Conservation (phyloP, 306 rosid genomes). For the Cucurbita ficifolia region DNA sequence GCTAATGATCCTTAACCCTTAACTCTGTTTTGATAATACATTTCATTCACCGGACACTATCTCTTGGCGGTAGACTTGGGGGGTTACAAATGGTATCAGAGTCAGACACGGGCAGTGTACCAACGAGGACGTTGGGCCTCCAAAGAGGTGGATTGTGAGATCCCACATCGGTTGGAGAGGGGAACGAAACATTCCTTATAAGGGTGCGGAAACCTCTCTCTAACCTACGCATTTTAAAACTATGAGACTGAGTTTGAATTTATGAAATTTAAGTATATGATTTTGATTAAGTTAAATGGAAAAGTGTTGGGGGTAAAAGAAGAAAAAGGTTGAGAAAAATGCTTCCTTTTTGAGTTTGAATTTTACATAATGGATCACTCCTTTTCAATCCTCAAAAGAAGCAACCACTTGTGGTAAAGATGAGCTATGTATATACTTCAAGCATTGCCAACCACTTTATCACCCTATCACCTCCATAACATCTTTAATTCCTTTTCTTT, state of each 20-base stretch:
- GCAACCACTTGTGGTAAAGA: slow-evolving; percentile 2
- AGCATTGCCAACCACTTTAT: neutral
- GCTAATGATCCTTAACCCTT: neutral
- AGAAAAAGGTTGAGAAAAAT: neutral
- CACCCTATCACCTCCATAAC: neutral
- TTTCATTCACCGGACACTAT: neutral
- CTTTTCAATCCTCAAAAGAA: slow-evolving; percentile 10
- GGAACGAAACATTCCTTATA: too few species aligned
- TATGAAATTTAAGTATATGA: neutral
- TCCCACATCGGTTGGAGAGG: too few species aligned
- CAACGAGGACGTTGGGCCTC: too few species aligned
- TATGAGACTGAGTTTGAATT: too few species aligned
- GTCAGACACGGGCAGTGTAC: too few species aligned
- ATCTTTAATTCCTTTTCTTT: neutral
- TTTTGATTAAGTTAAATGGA: neutral
- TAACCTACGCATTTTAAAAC: too few species aligned
- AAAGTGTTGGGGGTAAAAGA: neutral
- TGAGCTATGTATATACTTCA: neutral
- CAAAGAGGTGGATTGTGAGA: too few species aligned
- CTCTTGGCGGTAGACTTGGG: too few species aligned
- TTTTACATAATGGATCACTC: neutral
- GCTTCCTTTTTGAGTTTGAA: neutral
- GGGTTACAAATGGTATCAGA: too few species aligned
- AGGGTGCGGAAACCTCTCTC: too few species aligned
- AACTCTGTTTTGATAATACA: neutral